These are phyloP conservation scores for Euphorbia pulcherrima DNA, from an alignment of 345 rosid genomes.

Conservation along the genomic window DNA sequence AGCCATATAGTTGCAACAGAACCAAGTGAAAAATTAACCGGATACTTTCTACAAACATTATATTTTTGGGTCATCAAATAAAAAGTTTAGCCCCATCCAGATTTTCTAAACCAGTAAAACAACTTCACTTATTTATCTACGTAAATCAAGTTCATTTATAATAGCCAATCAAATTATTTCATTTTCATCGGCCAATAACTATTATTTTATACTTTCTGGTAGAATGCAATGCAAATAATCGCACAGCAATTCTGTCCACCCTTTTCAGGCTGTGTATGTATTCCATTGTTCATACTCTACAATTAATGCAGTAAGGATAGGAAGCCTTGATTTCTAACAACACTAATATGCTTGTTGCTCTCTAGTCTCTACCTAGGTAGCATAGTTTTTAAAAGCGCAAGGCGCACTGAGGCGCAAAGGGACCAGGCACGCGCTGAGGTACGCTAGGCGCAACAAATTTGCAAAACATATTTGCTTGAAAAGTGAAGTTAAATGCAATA, in stretches of 20 bases:
- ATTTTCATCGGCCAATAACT: too few species aligned
- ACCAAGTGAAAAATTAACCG: background rate
- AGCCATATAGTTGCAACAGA: background rate
- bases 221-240: background rate
- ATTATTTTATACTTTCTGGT: background rate
- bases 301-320: background rate
- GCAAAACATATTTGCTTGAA: too few species aligned
- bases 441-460: too few species aligned
- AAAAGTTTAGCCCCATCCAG: background rate
- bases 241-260: background rate
- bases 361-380: too few species aligned
- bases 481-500: too few species aligned
- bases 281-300: background rate
- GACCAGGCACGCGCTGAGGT: too few species aligned
- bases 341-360: too few species aligned
- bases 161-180: background rate
- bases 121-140: background rate
- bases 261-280: too few species aligned
- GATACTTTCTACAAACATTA: background rate
- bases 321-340: too few species aligned
- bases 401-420: too few species aligned
- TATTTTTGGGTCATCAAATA: background rate
- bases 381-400: too few species aligned
- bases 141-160: background rate
- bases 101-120: too few species aligned